Evolutionary conservation across 2,329 filamentous ascomycete genomes (phyloP), one percentile per base, ranked within the genome.

Genomic region (Zelopaecilomyces penicillatus): DNA sequence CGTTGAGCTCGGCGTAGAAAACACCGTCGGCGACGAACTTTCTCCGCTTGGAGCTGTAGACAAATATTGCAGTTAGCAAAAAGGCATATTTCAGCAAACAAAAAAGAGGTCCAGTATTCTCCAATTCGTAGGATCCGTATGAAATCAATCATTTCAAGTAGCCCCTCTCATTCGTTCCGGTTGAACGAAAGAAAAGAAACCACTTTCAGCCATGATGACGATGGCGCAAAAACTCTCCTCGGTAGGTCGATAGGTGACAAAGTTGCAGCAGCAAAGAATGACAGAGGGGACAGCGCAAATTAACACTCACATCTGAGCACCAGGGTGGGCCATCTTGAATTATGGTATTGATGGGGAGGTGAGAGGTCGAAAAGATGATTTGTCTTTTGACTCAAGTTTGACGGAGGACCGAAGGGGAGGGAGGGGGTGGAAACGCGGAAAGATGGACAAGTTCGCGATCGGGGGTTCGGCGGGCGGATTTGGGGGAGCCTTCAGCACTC

Each of bases 1-100:
- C 93, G 85, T 98, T 98, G 75, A 98, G 80, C 79, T 98, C 93
- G 80, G 93, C 93, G 76, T 96, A 98, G 87, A 98, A 98, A 68
- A 98, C 93, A 84, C 93, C 93, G 76, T 98, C 93, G 62, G 85
- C 87, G 70, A 91, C 85, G 78, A 90, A 91, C 83, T 91, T 91
- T 82, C 86, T 87, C 74, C 85, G 76, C 84, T 91, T 91, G 72
- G 85, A 90, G 74, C 86, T 90, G 68, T 57, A 52, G 10, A 5
- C 26, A 34, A 27, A 47, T 30, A 27, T 10, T 12, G 26, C 33
- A 39, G 50, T 50, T 35, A 50, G 46, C 32, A 41, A 49, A 42
- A 38, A 33, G 42, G 37, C 40, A 39, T 19, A 19, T 19, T 19
- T 19, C 19, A 19, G 19, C 19, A 19, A 19, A 19, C 19, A 19